Percentiles rank a stretch among this genome's conserved stretches.
phyloP scores from a whole-genome alignment of 2,329 filamentous ascomycete genomes.

The Emmonsia crescens region DNA sequence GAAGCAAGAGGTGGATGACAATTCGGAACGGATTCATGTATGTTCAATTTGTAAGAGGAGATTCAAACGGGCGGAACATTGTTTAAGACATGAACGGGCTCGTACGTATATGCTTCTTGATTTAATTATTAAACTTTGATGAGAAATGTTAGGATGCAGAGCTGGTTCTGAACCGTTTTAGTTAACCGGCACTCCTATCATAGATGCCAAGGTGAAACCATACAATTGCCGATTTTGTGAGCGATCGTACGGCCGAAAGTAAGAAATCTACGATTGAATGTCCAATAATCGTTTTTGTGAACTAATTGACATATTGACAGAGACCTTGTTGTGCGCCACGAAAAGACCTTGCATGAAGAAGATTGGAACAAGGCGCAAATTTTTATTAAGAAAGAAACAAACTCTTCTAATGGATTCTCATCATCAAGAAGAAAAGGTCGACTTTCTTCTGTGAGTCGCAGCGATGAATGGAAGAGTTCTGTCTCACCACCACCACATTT shows the following conservation, averaged over 20 bases:
- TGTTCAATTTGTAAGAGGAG: constrained; percentile 21
- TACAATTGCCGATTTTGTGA: constrained; percentile 25
- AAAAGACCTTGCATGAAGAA: constrained; percentile 23
- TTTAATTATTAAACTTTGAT: background rate
- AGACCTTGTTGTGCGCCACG: constrained; percentile 27
- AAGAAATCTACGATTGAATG: constrained; percentile 6
- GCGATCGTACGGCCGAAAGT: constrained; percentile 25
- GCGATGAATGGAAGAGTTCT: background rate
- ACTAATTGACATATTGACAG: constrained; percentile 11
- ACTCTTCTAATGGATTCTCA: background rate
- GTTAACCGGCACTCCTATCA: background rate
- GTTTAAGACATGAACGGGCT: constrained; percentile 25
- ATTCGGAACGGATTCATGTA: constrained; percentile 2
- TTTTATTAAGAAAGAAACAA: background rate
- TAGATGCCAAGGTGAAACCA: constrained; percentile 24
- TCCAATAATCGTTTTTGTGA: background rate
- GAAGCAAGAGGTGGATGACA: background rate
- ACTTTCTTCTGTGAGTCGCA: background rate
- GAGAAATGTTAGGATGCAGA: background rate
- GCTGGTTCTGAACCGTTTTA: background rate
- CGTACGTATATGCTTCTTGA: constrained; percentile 13
- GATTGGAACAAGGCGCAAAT: constrained; percentile 15
- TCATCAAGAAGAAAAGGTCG: background rate
- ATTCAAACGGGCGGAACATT: constrained; percentile 28
- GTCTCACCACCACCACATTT: background rate